Conservation (phyloP, 306 rosid species). For the Sindora glabra region DNA sequence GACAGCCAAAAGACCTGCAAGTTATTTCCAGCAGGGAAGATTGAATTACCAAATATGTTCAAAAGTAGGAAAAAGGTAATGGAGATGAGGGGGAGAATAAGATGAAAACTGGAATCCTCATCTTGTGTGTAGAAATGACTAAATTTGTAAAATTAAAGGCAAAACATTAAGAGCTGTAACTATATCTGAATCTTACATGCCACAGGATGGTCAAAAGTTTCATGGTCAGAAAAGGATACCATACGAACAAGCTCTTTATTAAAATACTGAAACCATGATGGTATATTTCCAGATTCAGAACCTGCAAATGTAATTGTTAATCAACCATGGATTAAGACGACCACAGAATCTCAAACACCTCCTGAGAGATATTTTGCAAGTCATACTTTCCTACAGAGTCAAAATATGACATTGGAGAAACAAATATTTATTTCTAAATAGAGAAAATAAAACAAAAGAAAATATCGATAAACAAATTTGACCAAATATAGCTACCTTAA, state of each 20-base stretch:
- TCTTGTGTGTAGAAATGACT: background rate
- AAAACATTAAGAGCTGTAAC: conserved; percentile 3
- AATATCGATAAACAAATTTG: too few relatives aligned
- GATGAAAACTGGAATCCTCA: background rate
- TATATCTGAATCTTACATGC: conserved; percentile 61
- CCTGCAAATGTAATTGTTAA: conserved; percentile 39
- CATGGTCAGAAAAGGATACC: conserved; percentile 91
- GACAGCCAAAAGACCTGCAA: conserved; percentile 85
- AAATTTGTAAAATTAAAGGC: background rate
- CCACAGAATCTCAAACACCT: conserved; percentile 11
- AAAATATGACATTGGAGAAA: too few relatives aligned
- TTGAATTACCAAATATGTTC: conserved; percentile 1
- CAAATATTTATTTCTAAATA: too few relatives aligned
- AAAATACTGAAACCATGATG: conserved; percentile 83
- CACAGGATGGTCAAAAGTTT: conserved; percentile 99
- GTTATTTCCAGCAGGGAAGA: conserved; percentile 17
- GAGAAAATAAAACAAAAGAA: too few relatives aligned
- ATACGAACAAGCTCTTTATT: conserved; percentile 73
- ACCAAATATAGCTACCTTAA: too few relatives aligned
- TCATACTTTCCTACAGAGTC: too few relatives aligned
- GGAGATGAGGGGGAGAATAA: background rate
- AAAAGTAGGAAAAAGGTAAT: background rate
- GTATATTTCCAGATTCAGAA: too few relatives aligned
- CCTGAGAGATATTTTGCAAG: too few relatives aligned
- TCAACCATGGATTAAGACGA: conserved; percentile 11